Evolutionary conservation across 2,329 filamentous ascomycete species (phyloP), one percentile per base, ranked within the genome.

Genomic region (Colletotrichum spaethianum): DNA sequence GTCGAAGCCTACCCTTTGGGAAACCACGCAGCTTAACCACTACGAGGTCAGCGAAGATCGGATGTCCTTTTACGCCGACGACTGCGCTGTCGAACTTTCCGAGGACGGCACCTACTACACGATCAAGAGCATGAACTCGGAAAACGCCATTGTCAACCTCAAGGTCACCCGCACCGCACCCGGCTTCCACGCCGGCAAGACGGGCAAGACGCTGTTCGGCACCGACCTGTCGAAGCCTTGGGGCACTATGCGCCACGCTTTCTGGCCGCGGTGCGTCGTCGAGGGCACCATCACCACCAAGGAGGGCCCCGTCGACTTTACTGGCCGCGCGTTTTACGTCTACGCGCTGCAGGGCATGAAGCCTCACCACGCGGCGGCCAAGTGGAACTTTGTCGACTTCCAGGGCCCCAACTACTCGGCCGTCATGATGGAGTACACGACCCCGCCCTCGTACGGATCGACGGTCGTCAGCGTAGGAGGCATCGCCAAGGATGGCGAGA

Each of bases 291-390:
- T 98, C 81, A 91, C 93, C 74, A 97, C 95, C 72, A 89, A 93
- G 77, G 91, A 94, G 42, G 94, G 94, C 59, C 90, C 93, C 46
- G 87, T 98, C 74, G 92, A 98, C 81, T 91, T 98, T 81, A 92
- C 90, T 78, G 96, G 96, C 69, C 90, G 87, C 74, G 95, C 92
- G 40, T 86, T 97, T 78, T 96, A 95, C 83, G 88, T 93, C 75
- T 93, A 96, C 82, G 95, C 94, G 50, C 86, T 98, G 62, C 96
- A 98, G 85, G 96, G 95, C 81, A 98, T 98, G 96, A 99, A 99
- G 89, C 96, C 96, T 50, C 96, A 99, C 82, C 97, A 99, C 81
- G 93, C 95, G 72, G 95, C 96, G 73, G 91, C 93, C 38, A 91
- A 90, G 74, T 99, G 96, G 96, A 98, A 96, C 84, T 99, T 98